Conservation (phyloP, 164 flowering plant species). For the Cinnamomum chago region DNA sequence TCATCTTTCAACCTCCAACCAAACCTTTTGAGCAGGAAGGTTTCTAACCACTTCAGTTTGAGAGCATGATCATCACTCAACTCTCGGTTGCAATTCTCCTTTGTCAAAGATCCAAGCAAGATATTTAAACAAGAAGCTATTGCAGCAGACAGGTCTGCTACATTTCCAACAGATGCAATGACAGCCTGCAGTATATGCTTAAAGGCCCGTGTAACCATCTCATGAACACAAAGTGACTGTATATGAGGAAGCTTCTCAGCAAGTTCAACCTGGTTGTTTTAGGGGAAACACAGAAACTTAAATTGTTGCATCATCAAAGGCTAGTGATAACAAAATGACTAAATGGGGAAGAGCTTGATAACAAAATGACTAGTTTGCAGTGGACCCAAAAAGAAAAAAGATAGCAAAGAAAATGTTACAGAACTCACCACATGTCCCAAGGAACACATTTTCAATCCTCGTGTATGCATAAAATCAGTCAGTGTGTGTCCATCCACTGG, state of each 20-base stretch:
- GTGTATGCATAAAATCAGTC: slow-evolving; percentile 91
- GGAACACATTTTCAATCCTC: slow-evolving; percentile 83
- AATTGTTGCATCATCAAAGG: neutral
- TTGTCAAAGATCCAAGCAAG: slow-evolving; percentile 47
- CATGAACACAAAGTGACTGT: slow-evolving; percentile 90
- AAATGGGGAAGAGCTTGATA: neutral
- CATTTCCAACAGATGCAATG: slow-evolving; percentile 48
- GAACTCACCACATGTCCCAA: slow-evolving; percentile 85
- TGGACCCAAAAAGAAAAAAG: neutral
- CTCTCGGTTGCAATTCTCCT: slow-evolving; percentile 25
- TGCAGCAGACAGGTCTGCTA: slow-evolving; percentile 47
- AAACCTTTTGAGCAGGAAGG: slow-evolving; percentile 52
- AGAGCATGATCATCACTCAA: slow-evolving; percentile 34
- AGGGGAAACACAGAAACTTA: slow-evolving; percentile 10
- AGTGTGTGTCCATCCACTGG: slow-evolving; percentile 96
- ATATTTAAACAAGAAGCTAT: slow-evolving; percentile 71
- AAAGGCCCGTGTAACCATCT: slow-evolving; percentile 94
- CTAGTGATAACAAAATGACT: neutral
- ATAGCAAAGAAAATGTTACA: neutral
- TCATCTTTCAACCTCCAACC: slow-evolving; percentile 69
- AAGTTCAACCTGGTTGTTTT: slow-evolving; percentile 62
- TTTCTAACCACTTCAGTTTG: slow-evolving; percentile 55
- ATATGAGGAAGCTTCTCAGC: slow-evolving; percentile 92
- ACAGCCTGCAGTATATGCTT: slow-evolving; percentile 72
- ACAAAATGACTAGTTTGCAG: neutral